These are phyloP conservation scores for Theileria equi DNA, from an alignment of 169 alveolate species.

Conservation along the genomic window DNA sequence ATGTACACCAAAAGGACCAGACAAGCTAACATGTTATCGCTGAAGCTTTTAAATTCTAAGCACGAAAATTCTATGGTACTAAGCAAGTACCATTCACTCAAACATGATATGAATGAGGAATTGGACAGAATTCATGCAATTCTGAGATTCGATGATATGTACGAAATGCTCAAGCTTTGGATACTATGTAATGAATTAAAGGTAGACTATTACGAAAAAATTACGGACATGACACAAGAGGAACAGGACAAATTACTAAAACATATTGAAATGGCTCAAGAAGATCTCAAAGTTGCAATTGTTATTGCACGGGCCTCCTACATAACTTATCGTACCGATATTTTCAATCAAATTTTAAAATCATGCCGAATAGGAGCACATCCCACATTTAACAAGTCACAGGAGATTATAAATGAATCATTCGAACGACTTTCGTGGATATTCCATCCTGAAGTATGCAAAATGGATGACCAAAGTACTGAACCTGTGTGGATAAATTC, in stretches of 20 bases:
- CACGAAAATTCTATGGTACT: conserved; percentile 42
- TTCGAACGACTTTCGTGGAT: conserved; percentile 52
- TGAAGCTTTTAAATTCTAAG: not conserved
- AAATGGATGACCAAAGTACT: conserved; percentile 1
- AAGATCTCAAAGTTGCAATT: conserved; percentile 41
- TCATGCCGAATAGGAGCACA: conserved; percentile 14
- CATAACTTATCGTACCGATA: conserved; percentile 55
- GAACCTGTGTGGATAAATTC: conserved; percentile 58
- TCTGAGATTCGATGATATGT: conserved; percentile 28
- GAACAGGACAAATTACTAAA: conserved; percentile 39
- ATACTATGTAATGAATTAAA: conserved; percentile 57
- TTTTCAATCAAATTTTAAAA: conserved; percentile 43
- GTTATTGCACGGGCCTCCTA: conserved; percentile 54
- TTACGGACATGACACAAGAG: conserved; percentile 24
- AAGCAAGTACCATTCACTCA: conserved; percentile 39
- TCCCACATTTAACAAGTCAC: conserved; percentile 13
- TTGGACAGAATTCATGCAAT: conserved; percentile 36
- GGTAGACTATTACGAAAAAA: conserved; percentile 60
- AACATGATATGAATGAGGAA: conserved; percentile 40
- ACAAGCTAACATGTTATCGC: conserved; percentile 11
- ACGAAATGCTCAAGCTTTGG: conserved; percentile 56
- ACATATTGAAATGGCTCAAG: conserved; percentile 35
- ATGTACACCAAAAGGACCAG: conserved; percentile 17
- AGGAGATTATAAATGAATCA: conserved; percentile 32
- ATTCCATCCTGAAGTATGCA: conserved; percentile 56